Evolutionary conservation across 2,329 filamentous ascomycete genomes (phyloP).

Genomic region (Lecanicillium sp.): DNA sequence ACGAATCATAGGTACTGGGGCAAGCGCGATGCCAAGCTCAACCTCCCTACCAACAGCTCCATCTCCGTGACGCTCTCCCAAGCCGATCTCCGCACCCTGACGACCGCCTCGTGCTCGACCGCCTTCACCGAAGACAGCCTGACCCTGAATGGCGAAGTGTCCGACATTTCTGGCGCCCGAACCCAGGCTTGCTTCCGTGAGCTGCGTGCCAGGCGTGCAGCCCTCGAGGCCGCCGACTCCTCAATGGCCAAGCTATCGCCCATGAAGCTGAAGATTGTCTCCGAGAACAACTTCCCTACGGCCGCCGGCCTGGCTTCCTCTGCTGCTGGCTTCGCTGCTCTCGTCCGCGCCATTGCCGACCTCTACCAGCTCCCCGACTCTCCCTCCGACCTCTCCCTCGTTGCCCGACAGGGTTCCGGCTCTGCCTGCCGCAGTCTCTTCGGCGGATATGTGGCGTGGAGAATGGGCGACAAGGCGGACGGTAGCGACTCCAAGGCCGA

Average conservation of each 20-base stretch:
- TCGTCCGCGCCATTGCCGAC: slow-evolving; percentile 81
- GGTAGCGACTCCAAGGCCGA: slow-evolving; percentile 84
- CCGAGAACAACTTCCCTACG: slow-evolving; percentile 98
- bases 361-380: slow-evolving; percentile 79
- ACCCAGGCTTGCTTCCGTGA: slow-evolving; percentile 93
- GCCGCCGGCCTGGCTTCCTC: slow-evolving; percentile 80
- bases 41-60: slow-evolving; percentile 96
- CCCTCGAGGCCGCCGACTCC: slow-evolving; percentile 63
- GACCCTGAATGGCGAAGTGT: slow-evolving; percentile 72
- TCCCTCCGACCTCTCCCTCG: slow-evolving; percentile 75
- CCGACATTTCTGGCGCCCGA: slow-evolving; percentile 80
- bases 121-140: slow-evolving; percentile 64
- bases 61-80: slow-evolving; percentile 95
- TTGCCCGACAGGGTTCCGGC: slow-evolving; percentile 89
- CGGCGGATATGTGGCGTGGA: slow-evolving; percentile 94
- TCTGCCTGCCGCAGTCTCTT: slow-evolving; percentile 91
- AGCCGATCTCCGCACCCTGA: slow-evolving; percentile 87
- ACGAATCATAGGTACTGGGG: slow-evolving; percentile 66
- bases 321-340: slow-evolving; percentile 60
- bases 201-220: slow-evolving; percentile 67
- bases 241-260: slow-evolving; percentile 75
- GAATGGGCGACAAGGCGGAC: slow-evolving; percentile 66
- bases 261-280: slow-evolving; percentile 76
- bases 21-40: slow-evolving; percentile 87
- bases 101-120: slow-evolving; percentile 83